Base-by-base conservation (phyloP, 441 rosid genomes). In the Adansonia madagascariensis region DNA sequence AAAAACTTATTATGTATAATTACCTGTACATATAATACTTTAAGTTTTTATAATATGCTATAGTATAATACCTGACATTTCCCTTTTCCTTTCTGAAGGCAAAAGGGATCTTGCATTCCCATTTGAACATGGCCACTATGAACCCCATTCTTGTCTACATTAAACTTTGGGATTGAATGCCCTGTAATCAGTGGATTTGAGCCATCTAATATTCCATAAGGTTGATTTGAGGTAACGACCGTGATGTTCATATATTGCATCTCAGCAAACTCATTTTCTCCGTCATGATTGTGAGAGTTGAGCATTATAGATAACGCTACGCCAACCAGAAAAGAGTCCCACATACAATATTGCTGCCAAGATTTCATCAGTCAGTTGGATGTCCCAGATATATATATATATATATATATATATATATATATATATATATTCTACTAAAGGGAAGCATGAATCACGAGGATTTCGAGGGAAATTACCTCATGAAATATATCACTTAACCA, bases 111-210 rank as follows among this genome's bases (percentile, higher is more conserved):
- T 1, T 78, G 79, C 67, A 91, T 85, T 72, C 92, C 87, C 10
- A 66, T 92, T 78, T 95, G 99, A 43, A 92, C 96, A 82, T 93
- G 98, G 56, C 99, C 99, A 41, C 93, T 92, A 70, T 93, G 98
- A 24, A 92, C 89, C 55, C 95, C 91, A 63, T 88, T 86, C 79
- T 57, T 76, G 50, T 80, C 74, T 53, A 88, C 61, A 68, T 85
- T 78, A 53, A 93, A 95, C 80, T 82, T 90, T 15, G 94, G 95
- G 59, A 83, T 74, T 20, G 76, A 66, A 80, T 86, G 10, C 83
- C 84, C 64, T 88, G 89, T 18, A 87, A 89, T 71, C 31, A 91
- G 86, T 1, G 97, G 97, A 82, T 95, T 95, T 1, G 98, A 95
- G 75, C 94, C 90, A 78, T 93, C 93, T 1, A 84, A 70, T 63